Evolutionary conservation across 1,139 yeast genomes (phyloP).

Genomic region (Meyerozyma carpophila): DNA sequence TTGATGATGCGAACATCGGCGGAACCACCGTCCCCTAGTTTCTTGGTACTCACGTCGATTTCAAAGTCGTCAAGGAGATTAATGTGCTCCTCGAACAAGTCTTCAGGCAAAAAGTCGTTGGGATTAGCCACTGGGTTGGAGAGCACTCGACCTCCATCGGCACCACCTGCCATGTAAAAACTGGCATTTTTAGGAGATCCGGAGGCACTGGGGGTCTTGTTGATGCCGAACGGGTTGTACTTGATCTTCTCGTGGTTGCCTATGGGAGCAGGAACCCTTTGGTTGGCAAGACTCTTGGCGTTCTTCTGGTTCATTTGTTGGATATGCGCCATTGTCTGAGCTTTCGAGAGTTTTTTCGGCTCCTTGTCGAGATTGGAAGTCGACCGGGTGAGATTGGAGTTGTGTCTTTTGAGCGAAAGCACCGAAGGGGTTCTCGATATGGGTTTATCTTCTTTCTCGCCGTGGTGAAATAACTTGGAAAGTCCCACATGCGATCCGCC

Average conservation of each 20-base stretch:
- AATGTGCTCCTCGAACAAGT: conserved; percentile 45
- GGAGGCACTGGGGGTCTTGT: conserved; percentile 24
- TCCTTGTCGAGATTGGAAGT: conserved; percentile 5
- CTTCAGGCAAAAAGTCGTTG: conserved; percentile 55
- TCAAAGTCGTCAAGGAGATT: conserved; percentile 56
- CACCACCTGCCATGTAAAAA: conserved; percentile 35
- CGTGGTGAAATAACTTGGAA: conserved; percentile 17
- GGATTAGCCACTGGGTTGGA: conserved; percentile 68
- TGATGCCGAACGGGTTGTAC: conserved; percentile 43
- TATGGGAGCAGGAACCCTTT: conserved; percentile 1
- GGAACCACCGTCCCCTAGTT: conserved; percentile 70
- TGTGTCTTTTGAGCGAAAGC: conserved; percentile 24
- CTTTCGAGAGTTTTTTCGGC: conserved; percentile 27
- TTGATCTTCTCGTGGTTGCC: conserved; percentile 30
- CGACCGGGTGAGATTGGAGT: conserved; percentile 12
- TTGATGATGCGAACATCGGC: conserved; percentile 56
- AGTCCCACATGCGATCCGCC: conserved; percentile 18
- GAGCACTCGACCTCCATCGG: conserved; percentile 39
- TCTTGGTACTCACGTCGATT: conserved; percentile 42
- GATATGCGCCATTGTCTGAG: conserved; percentile 36
- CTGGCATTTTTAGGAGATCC: conserved; percentile 35
- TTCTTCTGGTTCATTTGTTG: conserved; percentile 30
- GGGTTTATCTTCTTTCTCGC: conserved; percentile 3
- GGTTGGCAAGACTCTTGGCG: conserved; percentile 9
- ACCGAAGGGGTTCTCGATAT: conserved; percentile 21